Evolutionary conservation across 116 monocot genomes (phyloP).

Genomic region (Trichopus zeylanicus): DNA sequence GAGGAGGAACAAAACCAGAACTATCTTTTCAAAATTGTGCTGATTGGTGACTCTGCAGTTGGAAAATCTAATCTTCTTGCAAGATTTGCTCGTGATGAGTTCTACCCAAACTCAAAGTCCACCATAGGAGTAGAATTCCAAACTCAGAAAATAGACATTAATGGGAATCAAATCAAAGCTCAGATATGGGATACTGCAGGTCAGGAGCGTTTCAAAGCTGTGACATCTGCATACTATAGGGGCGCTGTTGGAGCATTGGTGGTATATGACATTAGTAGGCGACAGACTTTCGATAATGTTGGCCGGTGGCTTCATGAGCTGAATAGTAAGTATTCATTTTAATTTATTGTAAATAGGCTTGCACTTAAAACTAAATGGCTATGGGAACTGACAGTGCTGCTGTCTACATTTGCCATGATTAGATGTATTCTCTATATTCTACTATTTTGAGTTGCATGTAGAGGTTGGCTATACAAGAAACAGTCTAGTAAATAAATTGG

Average conservation of each 20-base stretch:
- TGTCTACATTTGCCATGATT: background rate
- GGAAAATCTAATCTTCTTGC: constrained; percentile 39
- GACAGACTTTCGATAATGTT: constrained; percentile 34
- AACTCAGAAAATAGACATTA: constrained; percentile 30
- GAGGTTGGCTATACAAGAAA: too few relatives aligned
- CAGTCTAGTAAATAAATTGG: too few relatives aligned
- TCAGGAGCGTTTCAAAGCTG: constrained; percentile 36
- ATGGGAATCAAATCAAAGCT: constrained; percentile 32
- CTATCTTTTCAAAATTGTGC: constrained; percentile 28
- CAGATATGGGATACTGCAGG: constrained; percentile 44
- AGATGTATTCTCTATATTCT: too few relatives aligned
- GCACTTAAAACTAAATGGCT: too few relatives aligned
- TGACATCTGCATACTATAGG: constrained; percentile 36
- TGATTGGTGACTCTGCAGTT: constrained; percentile 33
- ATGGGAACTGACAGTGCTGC: too few relatives aligned
- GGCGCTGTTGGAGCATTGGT: constrained; percentile 33
- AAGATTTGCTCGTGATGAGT: constrained; percentile 37
- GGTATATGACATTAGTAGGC: constrained; percentile 34
- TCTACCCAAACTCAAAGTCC: constrained; percentile 32
- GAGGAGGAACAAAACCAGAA: constrained; percentile 25
- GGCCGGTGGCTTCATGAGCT: constrained; percentile 43
- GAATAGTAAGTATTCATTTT: constrained; percentile 43
- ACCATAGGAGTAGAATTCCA: constrained; percentile 36
- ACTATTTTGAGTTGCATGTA: too few relatives aligned
- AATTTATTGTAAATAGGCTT: too few relatives aligned